Base-by-base conservation (phyloP, 345 rosid genomes). In the Abelmoschus esculentus region DNA sequence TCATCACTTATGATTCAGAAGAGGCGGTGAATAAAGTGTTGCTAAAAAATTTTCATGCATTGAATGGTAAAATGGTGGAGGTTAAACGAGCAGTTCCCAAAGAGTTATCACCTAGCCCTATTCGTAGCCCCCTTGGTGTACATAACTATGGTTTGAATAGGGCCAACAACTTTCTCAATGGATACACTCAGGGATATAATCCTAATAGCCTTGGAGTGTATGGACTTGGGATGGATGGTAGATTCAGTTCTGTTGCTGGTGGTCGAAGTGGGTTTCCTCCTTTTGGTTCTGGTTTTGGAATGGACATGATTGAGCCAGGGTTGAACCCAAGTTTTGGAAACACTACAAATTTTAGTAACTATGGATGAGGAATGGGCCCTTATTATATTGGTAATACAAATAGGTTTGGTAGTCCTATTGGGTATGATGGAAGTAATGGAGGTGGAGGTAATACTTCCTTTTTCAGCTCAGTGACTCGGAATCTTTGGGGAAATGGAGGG, bases 41-140 rank as follows among this genome's bases (percentile, higher is more conserved):
- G 31, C 59, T 55, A 7, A 55, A 55, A 19, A 55, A 7, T 3
- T 55, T 55, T 28, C 59, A 55, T 55, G 59, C 19, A 55, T 31
- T 55, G 11, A 55, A 55, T 22, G 59, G 59, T 55, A 55, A 55
- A 55, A 55, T 55, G 59, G 31, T 55, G 13, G 31, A 55, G 59
- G 59, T 55, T 55, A 55, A 55, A 55, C 59, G 31, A 55, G 59
- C 59, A 55, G 31, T 55, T 60, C 90, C 95, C 44, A 89, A 89
- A 78, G 95, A 89, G 77, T 70, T 85, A 72, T 89, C 88, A 26
- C 91, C 95, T 17, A 87, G 88, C 75, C 88, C 90, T 13, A 81
- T 79, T 70, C 86, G 92, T 54, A 80, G 87, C 70, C 86, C 90
- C 26, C 86, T 89, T 40, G 84, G 87, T 72, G 91, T 90, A 61